Percentiles rank a stretch among this genome's conserved stretches.
Evolutionary conservation across 805 yeast species (phyloP).

Genomic region (Yarrowia sp.): DNA sequence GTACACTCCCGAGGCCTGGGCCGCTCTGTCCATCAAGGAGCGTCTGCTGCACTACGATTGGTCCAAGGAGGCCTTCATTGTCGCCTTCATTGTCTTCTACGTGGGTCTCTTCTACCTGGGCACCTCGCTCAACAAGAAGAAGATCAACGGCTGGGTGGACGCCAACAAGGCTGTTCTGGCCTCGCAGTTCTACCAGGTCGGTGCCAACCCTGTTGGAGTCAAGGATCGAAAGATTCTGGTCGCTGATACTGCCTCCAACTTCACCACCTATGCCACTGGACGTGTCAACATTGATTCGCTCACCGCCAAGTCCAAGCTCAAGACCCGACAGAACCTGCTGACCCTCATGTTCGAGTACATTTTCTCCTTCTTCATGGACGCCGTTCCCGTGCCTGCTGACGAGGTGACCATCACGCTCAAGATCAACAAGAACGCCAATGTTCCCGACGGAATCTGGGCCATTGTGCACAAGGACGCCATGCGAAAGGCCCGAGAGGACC

Average conservation of each 20-base stretch:
- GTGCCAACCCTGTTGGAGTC: conserved; percentile 49
- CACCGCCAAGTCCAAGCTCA: conserved; percentile 65
- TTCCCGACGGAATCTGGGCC: conserved; percentile 79
- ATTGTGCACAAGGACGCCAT: conserved; percentile 84
- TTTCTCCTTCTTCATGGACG: conserved; percentile 62
- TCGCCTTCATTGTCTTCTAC: conserved; percentile 60
- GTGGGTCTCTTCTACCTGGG: conserved; percentile 65
- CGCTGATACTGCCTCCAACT: conserved; percentile 69
- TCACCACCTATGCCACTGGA: conserved; percentile 83
- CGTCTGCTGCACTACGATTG: conserved; percentile 73
- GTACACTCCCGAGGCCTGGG: conserved; percentile 57
- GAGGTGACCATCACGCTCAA: conserved; percentile 67
- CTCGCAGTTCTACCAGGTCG: conserved; percentile 80
- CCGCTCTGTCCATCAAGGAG: conserved; percentile 61
- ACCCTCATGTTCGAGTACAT: conserved; percentile 69
- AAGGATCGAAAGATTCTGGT: conserved; percentile 54
- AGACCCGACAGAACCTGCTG: conserved; percentile 81
- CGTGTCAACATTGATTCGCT: conserved; percentile 75
- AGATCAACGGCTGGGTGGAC: conserved; percentile 62
- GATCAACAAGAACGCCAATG: conserved; percentile 60
- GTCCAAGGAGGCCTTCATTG: conserved; percentile 70
- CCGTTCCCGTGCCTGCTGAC: conserved; percentile 55
- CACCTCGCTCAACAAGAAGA: conserved; percentile 59
- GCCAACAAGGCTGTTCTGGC: conserved; percentile 61
- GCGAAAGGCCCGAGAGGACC: conserved; percentile 75